These are phyloP conservation scores for Calonectria montana DNA, from an alignment of 2,329 filamentous ascomycete species.

Conservation along the genomic window DNA sequence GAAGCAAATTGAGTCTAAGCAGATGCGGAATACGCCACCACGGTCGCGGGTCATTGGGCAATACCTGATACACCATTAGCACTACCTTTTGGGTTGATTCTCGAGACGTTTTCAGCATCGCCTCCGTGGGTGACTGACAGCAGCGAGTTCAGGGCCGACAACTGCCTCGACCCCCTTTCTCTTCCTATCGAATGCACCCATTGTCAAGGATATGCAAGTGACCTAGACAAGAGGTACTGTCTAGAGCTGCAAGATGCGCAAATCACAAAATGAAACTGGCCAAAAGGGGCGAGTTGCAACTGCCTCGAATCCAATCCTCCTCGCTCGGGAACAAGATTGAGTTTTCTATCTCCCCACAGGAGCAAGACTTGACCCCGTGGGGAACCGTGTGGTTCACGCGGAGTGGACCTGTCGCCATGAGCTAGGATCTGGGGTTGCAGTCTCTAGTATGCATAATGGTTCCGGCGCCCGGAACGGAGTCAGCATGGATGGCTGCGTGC, in stretches of 20 bases:
- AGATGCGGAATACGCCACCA: constrained; percentile 58
- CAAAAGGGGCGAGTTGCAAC: neutral
- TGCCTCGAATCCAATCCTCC: neutral
- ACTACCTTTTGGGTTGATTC: neutral
- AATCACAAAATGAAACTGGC: neutral
- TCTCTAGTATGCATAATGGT: neutral
- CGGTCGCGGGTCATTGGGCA: constrained; percentile 53
- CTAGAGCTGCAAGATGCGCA: neutral
- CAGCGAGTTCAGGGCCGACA: neutral
- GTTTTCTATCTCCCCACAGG: neutral
- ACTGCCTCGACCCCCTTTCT: neutral
- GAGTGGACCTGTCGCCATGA: neutral
- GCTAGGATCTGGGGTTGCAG: neutral
- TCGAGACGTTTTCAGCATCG: neutral
- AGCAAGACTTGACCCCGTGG: neutral
- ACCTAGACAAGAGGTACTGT: neutral
- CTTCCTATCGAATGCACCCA: neutral
- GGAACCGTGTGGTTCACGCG: neutral
- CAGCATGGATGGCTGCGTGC: neutral
- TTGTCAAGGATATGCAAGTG: neutral
- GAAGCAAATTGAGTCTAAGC: constrained; percentile 55
- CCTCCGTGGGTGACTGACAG: neutral
- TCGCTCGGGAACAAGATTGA: neutral
- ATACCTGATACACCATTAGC: constrained; percentile 6
- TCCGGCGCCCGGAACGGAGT: neutral